Percentiles rank a stretch among this genome's conserved stretches.
These are phyloP conservation scores for Trypanosoma brucei DNA, from an alignment of 208 protist species.

Conservation along the genomic window DNA sequence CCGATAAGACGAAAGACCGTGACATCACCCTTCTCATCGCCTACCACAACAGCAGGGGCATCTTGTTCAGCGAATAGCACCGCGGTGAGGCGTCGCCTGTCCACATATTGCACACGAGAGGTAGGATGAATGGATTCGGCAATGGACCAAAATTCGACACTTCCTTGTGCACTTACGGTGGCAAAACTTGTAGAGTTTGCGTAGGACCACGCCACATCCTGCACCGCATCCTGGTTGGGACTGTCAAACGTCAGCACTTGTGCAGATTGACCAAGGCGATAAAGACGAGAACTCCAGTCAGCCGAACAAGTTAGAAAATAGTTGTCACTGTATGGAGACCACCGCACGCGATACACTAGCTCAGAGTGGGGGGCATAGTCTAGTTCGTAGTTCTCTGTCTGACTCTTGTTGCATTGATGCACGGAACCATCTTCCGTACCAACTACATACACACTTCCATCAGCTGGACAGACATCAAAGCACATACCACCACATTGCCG, in stretches of 20 bases:
- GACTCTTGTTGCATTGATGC: slow-evolving; percentile 95
- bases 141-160: slow-evolving; percentile 78
- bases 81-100: slow-evolving; percentile 67
- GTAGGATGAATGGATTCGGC: slow-evolving; percentile 68
- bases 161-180: slow-evolving; percentile 87
- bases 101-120: slow-evolving; percentile 53
- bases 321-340: slow-evolving; percentile 87
- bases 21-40: slow-evolving; percentile 88
- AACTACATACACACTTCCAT: slow-evolving; percentile 91
- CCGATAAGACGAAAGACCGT: slow-evolving; percentile 64
- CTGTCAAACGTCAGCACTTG: slow-evolving; percentile 82
- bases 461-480: slow-evolving; percentile 88
- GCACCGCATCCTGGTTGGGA: slow-evolving; percentile 80
- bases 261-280: slow-evolving; percentile 60
- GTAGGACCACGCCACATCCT: slow-evolving; percentile 93
- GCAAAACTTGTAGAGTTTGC: slow-evolving; percentile 89
- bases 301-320: slow-evolving; percentile 94
- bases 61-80: slow-evolving; percentile 87
- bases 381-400: slow-evolving; percentile 94
- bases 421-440: slow-evolving; percentile 94
- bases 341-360: slow-evolving; percentile 92
- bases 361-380: slow-evolving; percentile 90
- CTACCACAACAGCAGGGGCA: slow-evolving; percentile 80
- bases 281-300: slow-evolving; percentile 96
- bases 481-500: slow-evolving; percentile 92